Percentiles rank a stretch among this genome's conserved stretches.
Conservation (phyloP, 495 filamentous ascomycete genomes). For the Aspergillus heteromorphus region DNA sequence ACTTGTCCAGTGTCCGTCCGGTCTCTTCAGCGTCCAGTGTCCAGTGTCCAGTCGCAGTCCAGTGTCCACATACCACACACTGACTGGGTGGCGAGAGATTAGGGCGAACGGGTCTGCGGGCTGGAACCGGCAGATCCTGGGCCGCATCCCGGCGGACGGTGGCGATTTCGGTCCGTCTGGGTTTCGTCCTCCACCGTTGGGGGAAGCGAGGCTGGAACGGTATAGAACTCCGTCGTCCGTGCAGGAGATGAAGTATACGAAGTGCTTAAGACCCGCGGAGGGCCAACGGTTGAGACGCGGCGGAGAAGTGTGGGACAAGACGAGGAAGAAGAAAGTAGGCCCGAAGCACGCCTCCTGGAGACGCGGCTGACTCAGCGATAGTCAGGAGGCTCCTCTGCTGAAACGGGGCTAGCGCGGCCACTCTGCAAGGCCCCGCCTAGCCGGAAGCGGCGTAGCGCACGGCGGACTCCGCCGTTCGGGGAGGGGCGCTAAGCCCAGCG, state of each 20-base stretch:
- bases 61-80: background rate
- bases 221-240: too few relatives aligned
- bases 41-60: too few relatives aligned
- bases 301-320: too few relatives aligned
- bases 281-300: too few relatives aligned
- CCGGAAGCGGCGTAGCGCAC: background rate
- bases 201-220: background rate
- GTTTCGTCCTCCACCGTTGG: background rate
- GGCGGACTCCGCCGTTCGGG: background rate
- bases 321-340: too few relatives aligned
- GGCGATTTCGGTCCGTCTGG: background rate
- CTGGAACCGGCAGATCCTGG: background rate
- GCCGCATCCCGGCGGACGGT: background rate
- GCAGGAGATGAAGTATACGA: too few relatives aligned
- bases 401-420: background rate
- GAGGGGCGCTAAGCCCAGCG: background rate
- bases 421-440: background rate
- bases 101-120: background rate
- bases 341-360: too few relatives aligned
- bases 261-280: too few relatives aligned
- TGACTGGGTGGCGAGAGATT: background rate
- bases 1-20: too few relatives aligned
- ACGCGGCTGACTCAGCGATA: background rate
- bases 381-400: background rate
- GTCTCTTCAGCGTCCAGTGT: too few relatives aligned